These are phyloP conservation scores for Boletus reticulatus DNA, from an alignment of 768 basidiomycete species.

Conservation along the genomic window DNA sequence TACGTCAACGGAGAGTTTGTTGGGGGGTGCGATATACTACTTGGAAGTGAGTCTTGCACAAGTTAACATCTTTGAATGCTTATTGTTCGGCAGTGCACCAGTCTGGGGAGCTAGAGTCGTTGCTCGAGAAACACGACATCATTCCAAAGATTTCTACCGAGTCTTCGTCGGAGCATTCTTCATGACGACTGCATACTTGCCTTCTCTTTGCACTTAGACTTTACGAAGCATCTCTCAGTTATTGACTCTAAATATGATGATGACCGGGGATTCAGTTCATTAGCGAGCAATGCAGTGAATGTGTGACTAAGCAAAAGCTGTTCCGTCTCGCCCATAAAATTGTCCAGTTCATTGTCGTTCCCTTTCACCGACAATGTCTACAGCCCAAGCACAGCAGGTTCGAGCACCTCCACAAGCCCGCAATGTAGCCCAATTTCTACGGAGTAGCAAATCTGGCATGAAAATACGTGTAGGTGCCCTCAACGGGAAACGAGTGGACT, in stretches of 20 bases:
- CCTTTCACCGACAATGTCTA: slow-evolving; percentile 30
- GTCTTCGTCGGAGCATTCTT: slow-evolving; percentile 1
- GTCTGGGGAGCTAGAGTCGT: slow-evolving; percentile 85
- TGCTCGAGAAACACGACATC: slow-evolving; percentile 70
- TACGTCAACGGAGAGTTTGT: slow-evolving; percentile 95
- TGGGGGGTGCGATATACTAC: slow-evolving; percentile 93
- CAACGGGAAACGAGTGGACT: slow-evolving; percentile 93
- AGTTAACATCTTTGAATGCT: neutral
- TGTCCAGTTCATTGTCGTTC: neutral
- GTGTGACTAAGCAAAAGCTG: slow-evolving; percentile 15
- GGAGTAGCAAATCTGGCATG: slow-evolving; percentile 81
- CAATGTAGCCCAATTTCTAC: slow-evolving; percentile 82
- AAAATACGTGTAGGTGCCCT: slow-evolving; percentile 88
- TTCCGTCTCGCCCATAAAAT: neutral
- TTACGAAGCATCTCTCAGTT: neutral
- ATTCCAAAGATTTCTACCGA: slow-evolving; percentile 47
- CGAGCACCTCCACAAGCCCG: slow-evolving; percentile 79
- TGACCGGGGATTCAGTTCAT: no score
- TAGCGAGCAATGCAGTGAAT: neutral
- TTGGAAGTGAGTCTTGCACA: slow-evolving; percentile 57
- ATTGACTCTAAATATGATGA: neutral
- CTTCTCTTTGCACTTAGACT: neutral
- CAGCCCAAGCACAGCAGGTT: slow-evolving; percentile 64
- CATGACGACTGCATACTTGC: neutral
- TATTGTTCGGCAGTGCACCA: slow-evolving; percentile 77